Base-by-base conservation (phyloP, 2,329 filamentous ascomycete species). In the Epichloe glyceriae region DNA sequence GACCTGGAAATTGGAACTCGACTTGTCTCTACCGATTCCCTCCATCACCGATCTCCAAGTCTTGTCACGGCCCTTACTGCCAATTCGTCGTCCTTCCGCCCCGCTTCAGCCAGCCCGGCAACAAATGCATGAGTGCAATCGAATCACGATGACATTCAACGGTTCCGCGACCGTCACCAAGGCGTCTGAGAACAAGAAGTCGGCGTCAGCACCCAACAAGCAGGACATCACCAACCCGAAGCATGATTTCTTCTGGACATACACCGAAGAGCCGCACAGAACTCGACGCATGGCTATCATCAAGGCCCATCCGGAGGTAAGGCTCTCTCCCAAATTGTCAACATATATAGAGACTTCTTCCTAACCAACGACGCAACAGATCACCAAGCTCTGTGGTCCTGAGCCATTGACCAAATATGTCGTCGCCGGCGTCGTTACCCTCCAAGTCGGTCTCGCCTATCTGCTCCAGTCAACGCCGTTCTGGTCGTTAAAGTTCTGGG, bases 371-470 rank as follows among this genome's bases (percentile, higher is more conserved):
- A 33, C 19, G 6, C 11, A 46, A 40, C 59, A 94, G 88, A 87
- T 98, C 54, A 91, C 88, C 50, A 97, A 97, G 72, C 85, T 98
- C 60, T 98, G 93, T 72, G 93, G 93, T 7, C 89, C 88, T 30
- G 93, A 98, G 67, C 89, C 93, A 50, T 75, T 96, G 65, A 98
- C 93, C 20, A 96, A 97, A 75, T 97, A 89, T 63, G 78, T 95
- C 59, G 93, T 97, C 53, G 69, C 85, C 49, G 78, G 78, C 49
- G 93, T 98, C 55, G 90, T 98, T 47, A 73, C 77, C 12, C 75
- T 96, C 42, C 93, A 98, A 69, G 67, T 95, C 50, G 67, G 76
- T 58, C 84, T 85, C 66, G 90, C 88, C 57, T 88, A 83, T 64
- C 71, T 85, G 50, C 81, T 98, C 30, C 82, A 82, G 55, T 73